Evolutionary conservation across 192 early-diverging fungal genomes (phyloP).

Genomic region (Endogone sp.): DNA sequence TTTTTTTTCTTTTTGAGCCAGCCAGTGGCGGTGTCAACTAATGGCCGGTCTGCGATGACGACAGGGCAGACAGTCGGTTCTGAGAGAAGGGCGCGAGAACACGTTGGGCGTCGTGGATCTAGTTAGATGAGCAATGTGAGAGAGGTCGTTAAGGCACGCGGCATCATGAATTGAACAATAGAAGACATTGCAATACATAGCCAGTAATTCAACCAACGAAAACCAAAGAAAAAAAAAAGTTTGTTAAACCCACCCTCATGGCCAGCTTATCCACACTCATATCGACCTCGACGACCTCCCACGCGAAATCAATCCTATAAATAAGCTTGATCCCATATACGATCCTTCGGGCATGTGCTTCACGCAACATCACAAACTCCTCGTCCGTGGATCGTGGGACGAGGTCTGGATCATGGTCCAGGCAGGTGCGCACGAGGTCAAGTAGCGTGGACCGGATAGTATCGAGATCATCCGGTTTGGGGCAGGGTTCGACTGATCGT

Average conservation of each 20-base stretch:
- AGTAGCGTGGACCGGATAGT: constrained; percentile 33
- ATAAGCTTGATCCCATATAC: constrained; percentile 79
- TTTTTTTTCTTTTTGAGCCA: no score
- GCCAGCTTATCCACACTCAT: constrained; percentile 45
- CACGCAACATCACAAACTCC: constrained; percentile 50
- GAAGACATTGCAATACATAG: no score
- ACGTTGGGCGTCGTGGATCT: constrained; percentile 20
- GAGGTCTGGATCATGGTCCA: constrained; percentile 35
- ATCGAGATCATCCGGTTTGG: constrained; percentile 21
- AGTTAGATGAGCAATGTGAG: not conserved
- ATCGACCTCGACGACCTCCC: constrained; percentile 59
- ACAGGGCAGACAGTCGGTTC: not conserved
- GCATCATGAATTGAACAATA: no score
- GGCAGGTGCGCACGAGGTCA: constrained; percentile 24
- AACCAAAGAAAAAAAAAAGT: no score
- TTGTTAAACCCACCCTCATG: constrained; percentile 31
- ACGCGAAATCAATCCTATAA: constrained; percentile 89
- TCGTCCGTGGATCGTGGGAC: constrained; percentile 45
- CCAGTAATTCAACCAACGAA: no score
- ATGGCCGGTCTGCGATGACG: no score
- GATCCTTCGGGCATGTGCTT: constrained; percentile 62
- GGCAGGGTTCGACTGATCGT: constrained; percentile 8
- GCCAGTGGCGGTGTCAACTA: no score
- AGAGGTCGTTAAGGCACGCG: not conserved
- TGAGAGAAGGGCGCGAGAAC: constrained; percentile 20